Evolutionary conservation across 2,329 filamentous ascomycete genomes (phyloP), one percentile per base, ranked within the genome.

Genomic region (Alternaria dauci): DNA sequence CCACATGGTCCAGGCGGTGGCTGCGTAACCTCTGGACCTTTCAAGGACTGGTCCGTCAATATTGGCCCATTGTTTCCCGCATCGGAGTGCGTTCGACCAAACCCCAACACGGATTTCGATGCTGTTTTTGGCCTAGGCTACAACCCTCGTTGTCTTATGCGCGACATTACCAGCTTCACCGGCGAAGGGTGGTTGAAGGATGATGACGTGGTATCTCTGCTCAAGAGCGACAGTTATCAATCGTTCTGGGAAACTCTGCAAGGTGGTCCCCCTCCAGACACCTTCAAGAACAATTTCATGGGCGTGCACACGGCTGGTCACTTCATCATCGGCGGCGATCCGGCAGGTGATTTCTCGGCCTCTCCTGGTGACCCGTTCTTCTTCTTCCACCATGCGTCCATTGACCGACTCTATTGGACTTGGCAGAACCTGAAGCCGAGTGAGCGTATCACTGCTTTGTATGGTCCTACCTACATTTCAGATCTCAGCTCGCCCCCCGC

Each of bases 1-100:
- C 84, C 81, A 0, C 80, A 81, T 2, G 86, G 84, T 20, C 76
- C 79, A 0, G 85, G 85, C 20, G 85, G 85, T 42, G 86, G 85
- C 5, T 87, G 85, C 67, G 78, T 88, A 7, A 75, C 72, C 11
- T 78, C 76, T 0, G 84, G 84, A 0, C 84, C 84, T 0, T 86
- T 86, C 74, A 80, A 77, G 62, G 77, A 84, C 53, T 74, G 68
- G 66, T 54, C 66, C 4, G 77, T 81, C 18, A 80, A 80, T 50
- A 73, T 83, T 0, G 85, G 85, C 0, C 85, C 85, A 0, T 79
- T 85, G 39, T 71, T 73, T 6, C 73, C 78, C 23, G 76, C 72
- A 5, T 43, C 42, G 16, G 14, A 30, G 16, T 30, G 32, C 53
- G 59, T 73, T 1, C 52, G 59, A 0, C 60, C 70, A 1, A 80